Conservation (phyloP, 2,329 filamentous ascomycete species). For the Arthrobotrys musiformis region DNA sequence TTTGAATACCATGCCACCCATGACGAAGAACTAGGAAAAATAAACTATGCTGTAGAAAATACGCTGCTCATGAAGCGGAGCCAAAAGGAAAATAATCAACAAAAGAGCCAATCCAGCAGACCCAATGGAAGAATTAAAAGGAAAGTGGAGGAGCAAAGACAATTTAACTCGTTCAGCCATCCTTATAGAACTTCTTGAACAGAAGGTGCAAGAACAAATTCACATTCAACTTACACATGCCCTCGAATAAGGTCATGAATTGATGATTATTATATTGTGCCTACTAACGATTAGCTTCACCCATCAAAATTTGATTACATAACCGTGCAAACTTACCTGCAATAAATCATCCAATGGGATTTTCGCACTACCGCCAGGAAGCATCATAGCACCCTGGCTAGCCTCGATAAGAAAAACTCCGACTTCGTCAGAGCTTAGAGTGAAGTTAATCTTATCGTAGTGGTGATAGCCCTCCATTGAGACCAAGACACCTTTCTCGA, state of each 20-base stretch:
- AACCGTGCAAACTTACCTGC: conserved; percentile 61
- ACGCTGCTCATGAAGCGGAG: conserved; percentile 24
- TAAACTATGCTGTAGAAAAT: conserved; percentile 24
- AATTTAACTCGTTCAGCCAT: conserved; percentile 65
- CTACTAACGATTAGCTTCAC: conserved; percentile 63
- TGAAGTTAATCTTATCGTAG: conserved; percentile 92
- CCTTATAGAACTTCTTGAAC: conserved; percentile 97
- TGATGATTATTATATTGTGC: conserved; percentile 97
- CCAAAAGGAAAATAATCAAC: conserved; percentile 1
- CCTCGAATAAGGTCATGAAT: conserved; percentile 94
- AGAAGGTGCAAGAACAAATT: conserved; percentile 95
- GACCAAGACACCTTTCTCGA: conserved; percentile 93
- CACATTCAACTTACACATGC: conserved; percentile 86
- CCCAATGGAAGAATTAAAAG: background rate
- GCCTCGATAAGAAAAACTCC: conserved; percentile 94
- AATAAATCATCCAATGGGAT: conserved; percentile 92
- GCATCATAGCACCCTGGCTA: conserved; percentile 90
- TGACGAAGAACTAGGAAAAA: conserved; percentile 15
- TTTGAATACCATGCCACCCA: conserved; percentile 16
- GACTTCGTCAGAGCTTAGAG: conserved; percentile 91
- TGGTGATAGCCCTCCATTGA: conserved; percentile 87
- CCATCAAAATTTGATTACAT: background rate
- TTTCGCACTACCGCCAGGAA: conserved; percentile 88
- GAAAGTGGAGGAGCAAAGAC: background rate
- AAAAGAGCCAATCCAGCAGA: conserved; percentile 39